These are phyloP conservation scores for Linum lewisii DNA, from an alignment of 345 rosid genomes.

Conservation along the genomic window DNA sequence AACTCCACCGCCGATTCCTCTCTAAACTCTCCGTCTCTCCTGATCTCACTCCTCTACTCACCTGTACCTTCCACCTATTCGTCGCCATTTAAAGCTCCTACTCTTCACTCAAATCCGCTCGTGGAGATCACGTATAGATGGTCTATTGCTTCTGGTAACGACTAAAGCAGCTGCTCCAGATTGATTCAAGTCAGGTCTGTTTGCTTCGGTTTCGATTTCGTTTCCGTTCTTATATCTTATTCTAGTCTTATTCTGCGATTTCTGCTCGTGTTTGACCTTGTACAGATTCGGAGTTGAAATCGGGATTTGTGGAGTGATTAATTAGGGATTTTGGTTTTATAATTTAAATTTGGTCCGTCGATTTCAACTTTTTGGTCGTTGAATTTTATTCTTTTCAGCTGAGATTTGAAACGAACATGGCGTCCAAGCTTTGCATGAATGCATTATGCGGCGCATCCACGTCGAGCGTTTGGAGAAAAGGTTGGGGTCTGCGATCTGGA, in stretches of 20 bases:
- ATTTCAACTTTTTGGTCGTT: not conserved
- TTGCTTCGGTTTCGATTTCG: constrained; percentile 1
- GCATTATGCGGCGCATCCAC: constrained; percentile 51
- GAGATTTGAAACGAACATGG: constrained; percentile 29
- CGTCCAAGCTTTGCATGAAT: constrained; percentile 64
- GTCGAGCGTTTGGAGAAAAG: constrained; percentile 65
- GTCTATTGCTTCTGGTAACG: not conserved
- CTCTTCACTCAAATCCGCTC: too few species aligned
- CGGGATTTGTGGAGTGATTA: not conserved
- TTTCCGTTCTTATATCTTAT: not conserved
- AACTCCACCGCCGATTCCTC: constrained; percentile 15
- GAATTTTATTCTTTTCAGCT: not conserved
- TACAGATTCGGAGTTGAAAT: constrained; percentile 13
- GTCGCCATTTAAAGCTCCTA: not conserved
- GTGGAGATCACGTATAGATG: too few species aligned
- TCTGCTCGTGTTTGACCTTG: constrained; percentile 17
- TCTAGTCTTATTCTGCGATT: not conserved
- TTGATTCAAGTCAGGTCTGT: constrained; percentile 4
- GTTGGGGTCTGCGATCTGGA: constrained; percentile 87
- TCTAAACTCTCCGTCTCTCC: constrained; percentile 12
- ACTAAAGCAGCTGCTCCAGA: constrained; percentile 1
- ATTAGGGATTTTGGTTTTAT: constrained; percentile 21
- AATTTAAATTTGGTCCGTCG: constrained; percentile 10
- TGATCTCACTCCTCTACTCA: constrained; percentile 1
- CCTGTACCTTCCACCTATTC: not conserved